phyloP scores from a whole-genome alignment of 345 rosid genomes.

The Syzygium aqueum region DNA sequence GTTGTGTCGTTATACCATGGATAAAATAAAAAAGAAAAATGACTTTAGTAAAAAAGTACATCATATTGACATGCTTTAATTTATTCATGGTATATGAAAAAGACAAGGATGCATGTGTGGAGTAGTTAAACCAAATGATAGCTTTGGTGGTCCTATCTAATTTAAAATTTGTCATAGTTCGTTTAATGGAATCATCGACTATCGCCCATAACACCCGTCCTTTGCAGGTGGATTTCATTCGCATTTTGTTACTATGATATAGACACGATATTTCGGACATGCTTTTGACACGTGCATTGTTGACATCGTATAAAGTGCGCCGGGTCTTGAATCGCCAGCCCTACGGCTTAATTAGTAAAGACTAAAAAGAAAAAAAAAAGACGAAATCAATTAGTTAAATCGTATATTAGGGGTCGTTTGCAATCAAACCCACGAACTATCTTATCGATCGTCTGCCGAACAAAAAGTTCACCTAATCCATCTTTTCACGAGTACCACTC shows the following conservation, averaged over 20 bases:
- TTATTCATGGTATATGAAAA: neutral
- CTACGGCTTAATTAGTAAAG: neutral
- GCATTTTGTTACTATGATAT: neutral
- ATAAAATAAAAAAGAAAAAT: neutral
- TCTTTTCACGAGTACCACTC: neutral
- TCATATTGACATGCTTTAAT: neutral
- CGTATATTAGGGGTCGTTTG: neutral
- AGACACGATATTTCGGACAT: neutral
- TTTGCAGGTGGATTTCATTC: neutral
- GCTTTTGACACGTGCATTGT: neutral
- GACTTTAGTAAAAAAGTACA: neutral
- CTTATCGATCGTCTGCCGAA: neutral
- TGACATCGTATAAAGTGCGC: neutral
- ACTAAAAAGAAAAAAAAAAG: neutral
- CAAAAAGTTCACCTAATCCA: neutral
- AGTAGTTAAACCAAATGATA: neutral
- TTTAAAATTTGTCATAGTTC: neutral
- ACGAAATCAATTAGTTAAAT: neutral
- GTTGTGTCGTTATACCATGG: neutral
- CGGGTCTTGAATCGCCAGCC: neutral
- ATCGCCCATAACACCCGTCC: neutral
- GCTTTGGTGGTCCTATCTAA: neutral
- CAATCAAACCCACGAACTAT: neutral
- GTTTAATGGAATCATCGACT: neutral
- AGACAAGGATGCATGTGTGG: neutral